A percentile compares a stretch with the other conserved stretches of the same genome.
phyloP scores from a whole-genome alignment of 1,284 basidiomycete species.

The Chondrostereum purpureum region DNA sequence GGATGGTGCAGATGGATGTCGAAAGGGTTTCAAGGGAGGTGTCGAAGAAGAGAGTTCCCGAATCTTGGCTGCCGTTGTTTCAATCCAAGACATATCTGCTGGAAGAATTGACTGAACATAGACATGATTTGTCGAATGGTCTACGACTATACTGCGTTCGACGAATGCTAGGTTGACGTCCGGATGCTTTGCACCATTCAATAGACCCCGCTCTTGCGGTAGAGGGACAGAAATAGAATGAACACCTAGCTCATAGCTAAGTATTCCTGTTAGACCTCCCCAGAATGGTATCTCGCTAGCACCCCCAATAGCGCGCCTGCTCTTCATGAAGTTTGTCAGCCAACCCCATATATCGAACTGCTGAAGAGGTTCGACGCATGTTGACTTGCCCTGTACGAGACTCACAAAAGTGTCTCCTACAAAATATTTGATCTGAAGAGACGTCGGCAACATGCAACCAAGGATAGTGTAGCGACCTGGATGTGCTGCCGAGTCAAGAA shows the following conservation, averaged over 20 bases:
- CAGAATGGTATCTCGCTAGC: slow-evolving; percentile 59
- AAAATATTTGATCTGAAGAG: slow-evolving; percentile 51
- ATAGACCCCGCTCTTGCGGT: slow-evolving; percentile 15
- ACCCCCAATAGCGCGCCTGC: slow-evolving; percentile 40
- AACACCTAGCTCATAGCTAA: slow-evolving; percentile 75
- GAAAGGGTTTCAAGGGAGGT: slow-evolving; percentile 11
- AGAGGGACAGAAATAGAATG: slow-evolving; percentile 39
- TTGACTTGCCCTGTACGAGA: slow-evolving; percentile 27
- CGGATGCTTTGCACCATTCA: slow-evolving; percentile 35
- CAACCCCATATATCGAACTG: slow-evolving; percentile 61
- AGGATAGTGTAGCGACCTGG: slow-evolving; percentile 73
- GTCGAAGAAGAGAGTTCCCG: slow-evolving; percentile 20
- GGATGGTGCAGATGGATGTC: slow-evolving; percentile 18
- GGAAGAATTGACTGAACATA: slow-evolving; percentile 61
- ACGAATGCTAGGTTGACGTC: slow-evolving; percentile 72
- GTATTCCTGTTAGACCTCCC: slow-evolving; percentile 68
- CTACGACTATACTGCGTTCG: slow-evolving; percentile 69
- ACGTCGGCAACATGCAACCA: slow-evolving; percentile 44
- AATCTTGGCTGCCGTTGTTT: slow-evolving; percentile 27
- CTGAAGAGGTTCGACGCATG: slow-evolving; percentile 30
- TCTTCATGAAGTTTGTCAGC: slow-evolving; percentile 61
- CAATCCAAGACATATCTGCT: slow-evolving; percentile 55
- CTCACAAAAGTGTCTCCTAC: slow-evolving; percentile 44
- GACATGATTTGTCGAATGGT: slow-evolving; percentile 37
- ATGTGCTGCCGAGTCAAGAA: slow-evolving; percentile 67